These are phyloP conservation scores for Hymenoscyphus repandus DNA, from an alignment of 2,329 filamentous ascomycete genomes.

Conservation along the genomic window DNA sequence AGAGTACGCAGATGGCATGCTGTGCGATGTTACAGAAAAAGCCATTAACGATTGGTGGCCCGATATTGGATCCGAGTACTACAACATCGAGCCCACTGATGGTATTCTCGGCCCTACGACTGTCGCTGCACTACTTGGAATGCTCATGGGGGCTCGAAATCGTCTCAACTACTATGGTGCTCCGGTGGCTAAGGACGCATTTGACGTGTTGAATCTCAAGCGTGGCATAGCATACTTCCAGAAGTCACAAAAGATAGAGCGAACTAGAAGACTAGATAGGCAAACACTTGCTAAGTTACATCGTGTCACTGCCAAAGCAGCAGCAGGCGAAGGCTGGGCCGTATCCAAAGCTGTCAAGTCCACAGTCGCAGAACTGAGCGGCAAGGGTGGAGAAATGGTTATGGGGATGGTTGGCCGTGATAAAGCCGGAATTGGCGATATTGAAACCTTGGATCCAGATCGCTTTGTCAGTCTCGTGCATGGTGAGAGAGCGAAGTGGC, in stretches of 20 bases:
- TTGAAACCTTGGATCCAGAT: conserved; percentile 88
- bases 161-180: conserved; percentile 79
- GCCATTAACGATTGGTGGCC: conserved; percentile 95
- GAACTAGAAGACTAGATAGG: conserved; percentile 74
- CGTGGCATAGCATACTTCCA: conserved; percentile 84
- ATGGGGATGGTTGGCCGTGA: conserved; percentile 87
- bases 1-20: conserved; percentile 83
- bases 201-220: conserved; percentile 78
- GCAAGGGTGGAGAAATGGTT: conserved; percentile 89
- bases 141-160: conserved; percentile 85
- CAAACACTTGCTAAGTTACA: conserved; percentile 79
- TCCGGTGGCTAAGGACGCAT: conserved; percentile 83
- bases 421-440: conserved; percentile 83
- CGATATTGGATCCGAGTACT: conserved; percentile 85
- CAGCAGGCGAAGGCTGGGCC: conserved; percentile 82
- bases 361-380: conserved; percentile 87
- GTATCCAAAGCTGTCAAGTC: conserved; percentile 94
- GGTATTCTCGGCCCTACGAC: conserved; percentile 90
- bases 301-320: conserved; percentile 80
- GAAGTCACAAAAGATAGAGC: conserved; percentile 76
- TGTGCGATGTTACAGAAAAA: conserved; percentile 89
- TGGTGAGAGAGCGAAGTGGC: conserved; percentile 83
- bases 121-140: conserved; percentile 79
- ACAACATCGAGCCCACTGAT: conserved; percentile 87
- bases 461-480: conserved; percentile 71